A percentile compares a stretch with the other conserved stretches of the same genome.
These are phyloP conservation scores for Candida loeiensis DNA, from an alignment of 805 yeast genomes.

Conservation along the genomic window DNA sequence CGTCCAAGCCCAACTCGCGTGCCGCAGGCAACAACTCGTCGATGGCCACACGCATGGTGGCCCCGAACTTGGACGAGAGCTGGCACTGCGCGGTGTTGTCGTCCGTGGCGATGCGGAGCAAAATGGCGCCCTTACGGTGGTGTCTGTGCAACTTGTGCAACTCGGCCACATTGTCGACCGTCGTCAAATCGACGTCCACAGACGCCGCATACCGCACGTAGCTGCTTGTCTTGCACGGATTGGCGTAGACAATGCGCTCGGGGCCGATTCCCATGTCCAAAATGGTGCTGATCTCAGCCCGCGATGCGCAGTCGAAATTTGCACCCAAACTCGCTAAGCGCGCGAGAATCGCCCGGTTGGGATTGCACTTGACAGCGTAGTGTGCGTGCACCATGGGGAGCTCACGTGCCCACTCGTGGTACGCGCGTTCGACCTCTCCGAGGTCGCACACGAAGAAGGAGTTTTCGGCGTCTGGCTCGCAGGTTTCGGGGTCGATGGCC, in stretches of 20 bases:
- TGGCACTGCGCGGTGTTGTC: constrained; percentile 85
- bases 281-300: constrained; percentile 70
- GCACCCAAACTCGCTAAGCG: constrained; percentile 60
- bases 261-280: constrained; percentile 62
- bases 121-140: constrained; percentile 67
- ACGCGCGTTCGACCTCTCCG: constrained; percentile 63
- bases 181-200: constrained; percentile 61
- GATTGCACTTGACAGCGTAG: constrained; percentile 95
- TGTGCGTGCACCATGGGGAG: constrained; percentile 81
- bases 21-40: constrained; percentile 58
- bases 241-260: constrained; percentile 77
- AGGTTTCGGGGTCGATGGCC: constrained; percentile 50
- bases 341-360: constrained; percentile 56
- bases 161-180: constrained; percentile 88
- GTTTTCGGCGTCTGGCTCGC: constrained; percentile 75
- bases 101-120: constrained; percentile 84
- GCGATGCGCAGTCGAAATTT: constrained; percentile 92
- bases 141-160: constrained; percentile 62
- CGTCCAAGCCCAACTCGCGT: constrained; percentile 53
- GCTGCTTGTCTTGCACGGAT: constrained; percentile 89
- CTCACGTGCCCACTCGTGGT: constrained; percentile 55
- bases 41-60: constrained; percentile 53
- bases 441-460: constrained; percentile 87
- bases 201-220: constrained; percentile 69
- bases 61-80: constrained; percentile 86